A percentile compares a stretch with the other conserved stretches of the same genome.
These are phyloP conservation scores for Scytalidium sp. DNA, from an alignment of 2,329 filamentous ascomycete species.

Conservation along the genomic window DNA sequence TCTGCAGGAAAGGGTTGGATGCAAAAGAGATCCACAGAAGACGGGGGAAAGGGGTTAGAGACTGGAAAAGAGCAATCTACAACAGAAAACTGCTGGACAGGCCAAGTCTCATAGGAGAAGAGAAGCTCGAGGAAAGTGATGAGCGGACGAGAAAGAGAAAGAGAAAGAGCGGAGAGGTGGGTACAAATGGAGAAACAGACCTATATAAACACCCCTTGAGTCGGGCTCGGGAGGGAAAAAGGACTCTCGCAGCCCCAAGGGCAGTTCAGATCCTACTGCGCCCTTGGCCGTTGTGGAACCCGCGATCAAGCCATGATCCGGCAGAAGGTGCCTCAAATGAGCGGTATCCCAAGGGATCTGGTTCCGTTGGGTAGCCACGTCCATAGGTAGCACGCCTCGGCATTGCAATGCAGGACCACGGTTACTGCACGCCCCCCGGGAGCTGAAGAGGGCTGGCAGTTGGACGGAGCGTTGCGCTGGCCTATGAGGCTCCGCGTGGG, in stretches of 20 bases:
- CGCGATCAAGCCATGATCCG: background rate
- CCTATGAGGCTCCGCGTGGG: background rate
- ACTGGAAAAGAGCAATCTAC: no score
- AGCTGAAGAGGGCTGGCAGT: background rate
- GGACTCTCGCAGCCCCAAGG: no score
- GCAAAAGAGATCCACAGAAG: no score
- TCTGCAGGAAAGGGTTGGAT: no score
- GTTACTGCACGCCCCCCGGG: background rate
- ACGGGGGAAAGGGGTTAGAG: no score
- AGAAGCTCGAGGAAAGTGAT: no score
- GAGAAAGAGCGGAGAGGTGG: no score
- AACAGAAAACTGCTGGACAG: no score
- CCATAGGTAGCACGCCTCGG: background rate
- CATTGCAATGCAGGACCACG: background rate
- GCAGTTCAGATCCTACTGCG: background rate
- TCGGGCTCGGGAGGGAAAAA: no score
- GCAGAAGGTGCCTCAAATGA: background rate
- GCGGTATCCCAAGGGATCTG: background rate
- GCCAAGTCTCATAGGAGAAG: no score
- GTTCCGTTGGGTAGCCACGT: background rate
- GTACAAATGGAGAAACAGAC: no score
- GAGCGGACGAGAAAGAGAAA: no score
- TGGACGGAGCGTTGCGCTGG: background rate
- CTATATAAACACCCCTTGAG: background rate
- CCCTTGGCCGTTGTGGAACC: background rate